phyloP scores from a whole-genome alignment of 495 filamentous ascomycete species.

The Aspergillus nanangensis region DNA sequence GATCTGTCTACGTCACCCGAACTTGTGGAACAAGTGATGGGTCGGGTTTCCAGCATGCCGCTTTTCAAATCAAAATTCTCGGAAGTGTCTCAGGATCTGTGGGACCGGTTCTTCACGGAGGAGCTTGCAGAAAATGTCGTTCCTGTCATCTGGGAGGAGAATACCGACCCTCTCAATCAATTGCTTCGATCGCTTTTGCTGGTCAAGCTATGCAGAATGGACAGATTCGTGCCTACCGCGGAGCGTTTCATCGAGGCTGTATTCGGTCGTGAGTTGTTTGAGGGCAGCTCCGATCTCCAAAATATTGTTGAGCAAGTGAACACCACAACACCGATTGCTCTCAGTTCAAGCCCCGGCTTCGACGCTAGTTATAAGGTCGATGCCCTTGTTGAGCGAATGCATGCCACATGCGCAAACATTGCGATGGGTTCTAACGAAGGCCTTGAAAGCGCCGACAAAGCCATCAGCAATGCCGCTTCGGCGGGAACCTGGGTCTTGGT shows the following conservation, averaged over 20 bases:
- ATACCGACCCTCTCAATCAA: constrained; percentile 60
- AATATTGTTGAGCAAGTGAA: constrained; percentile 80
- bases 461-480: constrained; percentile 87
- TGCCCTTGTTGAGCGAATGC: constrained; percentile 78
- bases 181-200: constrained; percentile 81
- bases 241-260: constrained; percentile 86
- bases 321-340: constrained; percentile 78
- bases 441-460: constrained; percentile 87
- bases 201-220: constrained; percentile 90
- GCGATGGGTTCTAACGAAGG: constrained; percentile 98
- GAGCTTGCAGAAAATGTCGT: constrained; percentile 85
- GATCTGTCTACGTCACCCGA: constrained; percentile 69
- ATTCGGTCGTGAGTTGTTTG: constrained; percentile 80
- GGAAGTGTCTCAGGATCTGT: constrained; percentile 53
- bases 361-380: constrained; percentile 99
- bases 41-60: constrained; percentile 59
- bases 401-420: constrained; percentile 85
- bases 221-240: constrained; percentile 87
- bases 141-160: constrained; percentile 71
- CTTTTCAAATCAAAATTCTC: constrained; percentile 72
- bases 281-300: constrained; percentile 77
- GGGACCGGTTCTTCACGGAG: constrained; percentile 77
- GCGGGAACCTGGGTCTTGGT: constrained; percentile 94
- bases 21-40: constrained; percentile 66
- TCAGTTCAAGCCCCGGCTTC: constrained; percentile 93